phyloP scores from a whole-genome alignment of 129 eudicot genomes.

The Tagetes patula region DNA sequence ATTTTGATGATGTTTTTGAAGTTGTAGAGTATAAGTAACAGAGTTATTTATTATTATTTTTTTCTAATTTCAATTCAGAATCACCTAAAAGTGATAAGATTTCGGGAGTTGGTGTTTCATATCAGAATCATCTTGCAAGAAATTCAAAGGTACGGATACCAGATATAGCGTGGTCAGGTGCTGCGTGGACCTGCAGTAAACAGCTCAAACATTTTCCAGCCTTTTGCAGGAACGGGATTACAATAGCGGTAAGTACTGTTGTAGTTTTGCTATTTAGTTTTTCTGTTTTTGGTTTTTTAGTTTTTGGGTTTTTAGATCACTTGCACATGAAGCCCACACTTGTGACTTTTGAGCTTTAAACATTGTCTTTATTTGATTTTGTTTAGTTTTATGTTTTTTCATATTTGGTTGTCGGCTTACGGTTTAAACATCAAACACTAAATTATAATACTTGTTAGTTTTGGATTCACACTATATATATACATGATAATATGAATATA shows the following conservation, averaged over 20 bases:
- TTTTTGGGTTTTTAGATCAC: background rate
- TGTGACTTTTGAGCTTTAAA: background rate
- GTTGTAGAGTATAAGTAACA: background rate
- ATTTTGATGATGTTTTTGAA: slow-evolving; percentile 2
- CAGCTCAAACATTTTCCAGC: slow-evolving; percentile 90
- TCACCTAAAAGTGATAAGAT: slow-evolving; percentile 54
- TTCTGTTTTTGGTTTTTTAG: background rate
- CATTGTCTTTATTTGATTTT: background rate
- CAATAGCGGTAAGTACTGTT: slow-evolving; percentile 62
- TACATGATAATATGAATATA: background rate
- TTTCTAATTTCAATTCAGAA: slow-evolving; percentile 35
- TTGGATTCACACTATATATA: background rate
- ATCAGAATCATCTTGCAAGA: slow-evolving; percentile 62
- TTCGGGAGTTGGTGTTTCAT: slow-evolving; percentile 38
- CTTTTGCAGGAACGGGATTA: slow-evolving; percentile 75
- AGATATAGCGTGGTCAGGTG: slow-evolving; percentile 89
- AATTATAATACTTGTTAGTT: background rate
- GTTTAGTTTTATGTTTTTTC: background rate
- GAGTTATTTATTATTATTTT: background rate
- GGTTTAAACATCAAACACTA: background rate
- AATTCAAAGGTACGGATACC: slow-evolving; percentile 49
- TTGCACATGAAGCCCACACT: background rate
- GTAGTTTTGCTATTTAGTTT: background rate
- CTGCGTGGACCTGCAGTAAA: slow-evolving; percentile 84
- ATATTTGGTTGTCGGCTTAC: background rate